These are phyloP conservation scores for Curvularia spicifera DNA, from an alignment of 2,329 filamentous ascomycete genomes.

Conservation along the genomic window DNA sequence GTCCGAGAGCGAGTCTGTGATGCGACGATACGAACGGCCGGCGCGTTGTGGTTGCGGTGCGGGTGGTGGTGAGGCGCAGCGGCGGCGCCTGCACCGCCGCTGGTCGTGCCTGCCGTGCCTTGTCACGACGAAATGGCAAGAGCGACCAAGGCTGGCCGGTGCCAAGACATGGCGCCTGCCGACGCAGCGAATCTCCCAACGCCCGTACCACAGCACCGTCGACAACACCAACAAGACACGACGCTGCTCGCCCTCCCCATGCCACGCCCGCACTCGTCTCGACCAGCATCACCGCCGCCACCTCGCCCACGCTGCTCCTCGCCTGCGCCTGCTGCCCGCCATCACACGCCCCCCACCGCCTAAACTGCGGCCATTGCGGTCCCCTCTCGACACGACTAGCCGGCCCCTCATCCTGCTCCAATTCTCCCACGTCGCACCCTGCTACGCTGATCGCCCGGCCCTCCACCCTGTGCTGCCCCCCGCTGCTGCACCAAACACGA, in stretches of 20 bases:
- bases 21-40: not conserved
- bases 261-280: not conserved
- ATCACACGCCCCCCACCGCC: not conserved
- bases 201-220: constrained; percentile 14
- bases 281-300: not conserved
- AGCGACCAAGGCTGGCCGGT: constrained; percentile 7
- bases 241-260: not conserved
- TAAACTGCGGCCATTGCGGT: not conserved
- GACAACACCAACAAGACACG: constrained; percentile 4
- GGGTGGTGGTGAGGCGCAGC: not conserved
- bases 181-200: constrained; percentile 17
- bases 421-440: constrained; percentile 22
- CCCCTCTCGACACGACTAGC: constrained; percentile 18
- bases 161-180: constrained; percentile 20
- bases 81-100: constrained; percentile 11
- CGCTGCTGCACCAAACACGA: not conserved
- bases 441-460: constrained; percentile 16
- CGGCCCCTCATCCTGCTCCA: constrained; percentile 23
- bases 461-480: constrained; percentile 22
- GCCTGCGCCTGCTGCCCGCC: not conserved
- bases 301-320: not conserved
- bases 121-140: too few species aligned
- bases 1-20: not conserved
- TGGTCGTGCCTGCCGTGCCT: too few species aligned
- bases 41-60: not conserved